Evolutionary conservation across 2,329 filamentous ascomycete genomes (phyloP).

Genomic region (Achaetomium macrosporum): DNA sequence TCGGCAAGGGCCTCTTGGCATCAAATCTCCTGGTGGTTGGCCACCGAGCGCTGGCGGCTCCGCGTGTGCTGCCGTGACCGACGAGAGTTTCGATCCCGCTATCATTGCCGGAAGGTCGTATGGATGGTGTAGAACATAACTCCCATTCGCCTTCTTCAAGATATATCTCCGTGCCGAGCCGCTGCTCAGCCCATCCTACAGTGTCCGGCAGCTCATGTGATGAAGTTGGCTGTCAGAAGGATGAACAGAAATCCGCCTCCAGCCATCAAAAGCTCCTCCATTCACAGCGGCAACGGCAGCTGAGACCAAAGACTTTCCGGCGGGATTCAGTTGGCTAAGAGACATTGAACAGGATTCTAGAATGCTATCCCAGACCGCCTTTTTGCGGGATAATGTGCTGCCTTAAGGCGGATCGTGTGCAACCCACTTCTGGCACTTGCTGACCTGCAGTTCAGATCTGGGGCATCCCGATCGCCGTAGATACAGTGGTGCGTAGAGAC

Average conservation of each 20-base stretch:
- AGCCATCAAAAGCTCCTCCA: background rate
- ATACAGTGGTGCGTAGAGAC: no score
- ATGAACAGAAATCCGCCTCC: background rate
- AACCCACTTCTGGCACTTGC: background rate
- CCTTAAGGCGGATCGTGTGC: constrained; percentile 2
- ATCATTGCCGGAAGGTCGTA: background rate
- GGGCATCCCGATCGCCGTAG: constrained; percentile 2
- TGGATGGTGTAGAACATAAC: background rate
- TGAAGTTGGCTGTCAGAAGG: constrained; percentile 1
- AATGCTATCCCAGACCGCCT: constrained; percentile 20
- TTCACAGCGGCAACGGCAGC: background rate
- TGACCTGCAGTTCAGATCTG: background rate
- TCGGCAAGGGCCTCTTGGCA: constrained; percentile 6
- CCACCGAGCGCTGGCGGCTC: background rate
- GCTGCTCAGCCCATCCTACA: background rate
- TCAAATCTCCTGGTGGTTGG: background rate
- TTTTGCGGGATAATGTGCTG: constrained; percentile 20
- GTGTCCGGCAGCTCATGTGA: background rate
- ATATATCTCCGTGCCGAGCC: background rate
- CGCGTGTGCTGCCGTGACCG: background rate
- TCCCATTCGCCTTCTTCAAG: background rate
- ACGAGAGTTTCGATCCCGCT: background rate
- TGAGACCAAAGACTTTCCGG: background rate
- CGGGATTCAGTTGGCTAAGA: constrained; percentile 6
- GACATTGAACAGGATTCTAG: constrained; percentile 5